phyloP scores from a whole-genome alignment of 2,329 filamentous ascomycete genomes.

The Trichophyton rubrum region DNA sequence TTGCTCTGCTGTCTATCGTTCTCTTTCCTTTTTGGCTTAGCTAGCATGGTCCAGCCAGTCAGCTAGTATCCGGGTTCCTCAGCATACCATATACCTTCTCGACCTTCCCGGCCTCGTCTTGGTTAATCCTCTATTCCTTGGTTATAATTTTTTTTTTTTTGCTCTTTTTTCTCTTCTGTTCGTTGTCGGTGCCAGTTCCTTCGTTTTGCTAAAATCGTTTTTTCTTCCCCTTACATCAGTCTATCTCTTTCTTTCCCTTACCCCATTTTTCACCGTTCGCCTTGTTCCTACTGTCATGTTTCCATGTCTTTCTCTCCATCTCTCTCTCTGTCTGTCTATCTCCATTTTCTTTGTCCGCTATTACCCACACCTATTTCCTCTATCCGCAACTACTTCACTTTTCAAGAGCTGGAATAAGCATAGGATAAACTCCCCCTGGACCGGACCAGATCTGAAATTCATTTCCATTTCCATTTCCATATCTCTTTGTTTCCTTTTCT shows the following conservation, averaged over 20 bases:
- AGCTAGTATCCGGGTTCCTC: not conserved
- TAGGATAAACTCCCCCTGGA: not conserved
- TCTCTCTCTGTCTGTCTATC: conserved; percentile 5
- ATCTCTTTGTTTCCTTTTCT: conserved; percentile 12
- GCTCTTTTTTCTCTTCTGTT: not conserved
- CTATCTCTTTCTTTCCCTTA: conserved; percentile 10
- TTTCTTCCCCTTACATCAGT: not conserved
- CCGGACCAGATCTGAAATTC: conserved; percentile 1
- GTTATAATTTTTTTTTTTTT: not conserved
- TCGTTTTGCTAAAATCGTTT: not conserved
- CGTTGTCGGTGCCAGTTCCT: not conserved
- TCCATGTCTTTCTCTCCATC: conserved; percentile 6
- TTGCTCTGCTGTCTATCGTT: not conserved
- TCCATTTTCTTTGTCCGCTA: not conserved
- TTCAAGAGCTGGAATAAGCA: conserved; percentile 11
- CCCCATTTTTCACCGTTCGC: not conserved
- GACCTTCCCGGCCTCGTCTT: not conserved
- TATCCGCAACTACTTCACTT: not conserved
- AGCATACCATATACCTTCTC: not conserved
- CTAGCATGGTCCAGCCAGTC: not conserved
- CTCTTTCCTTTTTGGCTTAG: not conserved
- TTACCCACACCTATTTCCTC: not conserved
- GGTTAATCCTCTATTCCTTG: conserved; percentile 1
- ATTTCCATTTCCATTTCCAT: not conserved
- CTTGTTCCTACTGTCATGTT: not conserved